A percentile compares a stretch with the other conserved stretches of the same genome.
These are phyloP conservation scores for Claviceps sp. DNA, from an alignment of 2,329 filamentous ascomycete genomes.

Conservation along the genomic window DNA sequence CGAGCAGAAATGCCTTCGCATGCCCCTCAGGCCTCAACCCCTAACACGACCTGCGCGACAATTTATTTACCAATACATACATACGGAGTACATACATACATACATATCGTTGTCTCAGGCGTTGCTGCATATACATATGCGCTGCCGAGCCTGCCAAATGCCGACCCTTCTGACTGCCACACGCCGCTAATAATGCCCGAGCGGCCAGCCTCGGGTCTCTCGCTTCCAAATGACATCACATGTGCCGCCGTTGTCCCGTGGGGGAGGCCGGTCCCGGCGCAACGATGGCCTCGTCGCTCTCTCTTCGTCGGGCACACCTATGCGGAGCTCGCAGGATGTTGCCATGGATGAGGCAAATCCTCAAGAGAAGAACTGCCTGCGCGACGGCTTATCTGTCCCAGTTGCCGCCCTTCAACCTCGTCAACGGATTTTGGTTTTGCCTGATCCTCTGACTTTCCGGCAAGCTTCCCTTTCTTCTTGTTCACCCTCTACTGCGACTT, in stretches of 20 bases:
- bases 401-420: slow-evolving; percentile 14
- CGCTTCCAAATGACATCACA: slow-evolving; percentile 7
- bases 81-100: too few species aligned
- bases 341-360: slow-evolving; percentile 2
- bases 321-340: neutral
- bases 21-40: slow-evolving; percentile 1
- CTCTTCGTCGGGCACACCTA: neutral
- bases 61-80: neutral
- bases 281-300: slow-evolving; percentile 5
- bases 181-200: slow-evolving; percentile 4
- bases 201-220: neutral
- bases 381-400: slow-evolving; percentile 6
- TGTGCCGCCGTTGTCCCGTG: slow-evolving; percentile 4
- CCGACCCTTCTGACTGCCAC: neutral
- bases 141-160: slow-evolving; percentile 1
- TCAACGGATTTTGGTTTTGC: slow-evolving; percentile 38
- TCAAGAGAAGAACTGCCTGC: slow-evolving; percentile 1
- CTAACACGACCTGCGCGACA: neutral
- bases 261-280: slow-evolving; percentile 5
- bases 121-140: neutral
- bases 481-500: too few species aligned
- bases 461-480: slow-evolving; percentile 14
- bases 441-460: slow-evolving; percentile 45
- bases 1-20: slow-evolving; percentile 3
- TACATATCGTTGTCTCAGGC: neutral